Percentiles rank a stretch among this genome's conserved stretches.
These are phyloP conservation scores for Solanum virginianum DNA, from an alignment of 257 asterid species.

Conservation along the genomic window DNA sequence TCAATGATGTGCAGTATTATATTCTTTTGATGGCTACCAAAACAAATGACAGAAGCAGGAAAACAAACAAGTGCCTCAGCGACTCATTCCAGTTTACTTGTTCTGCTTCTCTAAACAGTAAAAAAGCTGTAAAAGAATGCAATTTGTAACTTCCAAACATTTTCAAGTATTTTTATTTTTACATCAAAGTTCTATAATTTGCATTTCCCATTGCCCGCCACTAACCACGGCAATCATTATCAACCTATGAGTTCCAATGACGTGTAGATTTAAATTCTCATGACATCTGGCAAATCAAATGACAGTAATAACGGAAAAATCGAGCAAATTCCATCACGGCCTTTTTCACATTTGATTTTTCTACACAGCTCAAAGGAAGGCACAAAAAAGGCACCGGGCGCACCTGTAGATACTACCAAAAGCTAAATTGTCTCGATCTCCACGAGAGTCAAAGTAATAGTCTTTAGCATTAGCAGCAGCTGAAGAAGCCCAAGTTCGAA, in stretches of 20 bases:
- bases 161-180: not conserved
- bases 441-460: constrained; percentile 85
- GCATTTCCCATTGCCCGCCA: not conserved
- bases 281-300: not conserved
- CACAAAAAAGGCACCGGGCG: not conserved
- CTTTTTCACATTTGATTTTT: not conserved
- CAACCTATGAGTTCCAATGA: not conserved
- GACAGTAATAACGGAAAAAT: not conserved
- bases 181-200: not conserved
- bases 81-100: not conserved
- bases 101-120: not conserved
- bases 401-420: constrained; percentile 81
- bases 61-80: not conserved
- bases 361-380: not conserved
- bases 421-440: constrained; percentile 84
- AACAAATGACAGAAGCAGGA: not conserved
- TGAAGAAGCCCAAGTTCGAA: constrained; percentile 50
- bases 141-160: not conserved
- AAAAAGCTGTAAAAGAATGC: not conserved
- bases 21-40: not conserved
- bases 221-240: not conserved
- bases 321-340: not conserved
- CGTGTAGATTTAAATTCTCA: not conserved
- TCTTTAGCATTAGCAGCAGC: constrained; percentile 33
- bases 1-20: not conserved